Evolutionary conservation across 768 basidiomycete genomes (phyloP), one percentile per base, ranked within the genome.

Genomic region (Dacryopinax primogenitus): DNA sequence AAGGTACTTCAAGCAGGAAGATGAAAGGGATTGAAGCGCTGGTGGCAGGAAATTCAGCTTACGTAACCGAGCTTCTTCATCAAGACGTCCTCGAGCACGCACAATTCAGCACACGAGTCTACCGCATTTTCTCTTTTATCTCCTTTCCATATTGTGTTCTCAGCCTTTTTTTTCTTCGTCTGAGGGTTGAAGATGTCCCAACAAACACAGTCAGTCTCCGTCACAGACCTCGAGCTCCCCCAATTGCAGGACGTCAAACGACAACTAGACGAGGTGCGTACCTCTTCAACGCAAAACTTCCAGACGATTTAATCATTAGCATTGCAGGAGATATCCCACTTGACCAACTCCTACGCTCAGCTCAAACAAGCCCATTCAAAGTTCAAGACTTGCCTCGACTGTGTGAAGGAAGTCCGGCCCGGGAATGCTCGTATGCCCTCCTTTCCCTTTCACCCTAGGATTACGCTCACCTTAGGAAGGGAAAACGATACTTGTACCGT

Each of bases 321-420:
- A 18, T 36, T 26, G 30, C 73, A 98, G 94, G 95, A 99, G 80
- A 76, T 99, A 58, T 87, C 84, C 65, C 94, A 96, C 73, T 79
- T 97, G 61, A 90, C 93, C 12, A 88, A 83, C 70, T 95, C 93
- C 33, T 97, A 93, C 72, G 84, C 86, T 12, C 92, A 96, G 70
- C 83, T 98, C 28, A 95, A 92, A 74, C 86, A 88, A 69, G 95
- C 93, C 0, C 92, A 97, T 73, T 83, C 86, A 1, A 96, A 95
- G 75, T 97, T 98, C 81, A 86, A 83, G 68, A 78, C 85, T 6
- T 95, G 95, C 71, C 82, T 92, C 26, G 87, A 89, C 64, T 90
- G 87, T 68, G 85, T 92, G 0, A 77, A 76, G 15, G 85, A 93
- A 70, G 76, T 96, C 1, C 90, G 84, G 67, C 82, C 83, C 0